Evolutionary conservation across 2,329 filamentous ascomycete genomes (phyloP).

Genomic region (Aspergillus sp.): DNA sequence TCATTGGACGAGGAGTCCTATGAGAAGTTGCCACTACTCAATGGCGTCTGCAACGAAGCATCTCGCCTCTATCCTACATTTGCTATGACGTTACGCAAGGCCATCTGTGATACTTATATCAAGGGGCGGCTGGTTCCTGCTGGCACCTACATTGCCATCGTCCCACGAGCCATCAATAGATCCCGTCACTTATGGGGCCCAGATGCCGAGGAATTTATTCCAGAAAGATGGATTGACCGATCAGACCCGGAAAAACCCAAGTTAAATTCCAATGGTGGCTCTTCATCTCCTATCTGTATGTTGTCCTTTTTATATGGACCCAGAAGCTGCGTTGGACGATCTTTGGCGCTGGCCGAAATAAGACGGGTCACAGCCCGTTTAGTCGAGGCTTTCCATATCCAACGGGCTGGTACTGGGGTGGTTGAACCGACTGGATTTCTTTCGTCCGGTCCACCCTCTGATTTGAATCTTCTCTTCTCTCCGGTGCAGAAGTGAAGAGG

Average conservation of each 20-base stretch:
- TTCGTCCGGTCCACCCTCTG: too few species aligned
- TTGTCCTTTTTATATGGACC: background rate
- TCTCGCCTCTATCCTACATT: background rate
- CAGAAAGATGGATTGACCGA: background rate
- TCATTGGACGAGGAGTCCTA: background rate
- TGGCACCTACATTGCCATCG: background rate
- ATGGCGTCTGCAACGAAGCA: background rate
- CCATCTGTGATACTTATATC: background rate
- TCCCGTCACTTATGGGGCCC: background rate
- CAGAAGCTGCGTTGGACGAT: background rate
- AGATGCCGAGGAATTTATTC: background rate
- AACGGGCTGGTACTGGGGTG: too few species aligned
- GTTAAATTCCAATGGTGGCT: background rate
- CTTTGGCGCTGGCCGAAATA: background rate
- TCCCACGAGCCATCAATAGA: background rate
- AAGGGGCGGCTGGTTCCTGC: background rate
- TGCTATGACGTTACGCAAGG: background rate
- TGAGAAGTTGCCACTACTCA: background rate
- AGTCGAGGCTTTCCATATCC: background rate
- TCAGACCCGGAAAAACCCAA: background rate
- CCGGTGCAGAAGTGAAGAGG: too few species aligned
- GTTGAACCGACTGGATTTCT: too few species aligned
- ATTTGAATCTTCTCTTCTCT: too few species aligned
- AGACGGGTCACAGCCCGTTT: background rate
- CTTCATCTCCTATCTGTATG: background rate